Evolutionary conservation across 768 basidiomycete species (phyloP), one percentile per base, ranked within the genome.

Genomic region (Boletus coccyginus): DNA sequence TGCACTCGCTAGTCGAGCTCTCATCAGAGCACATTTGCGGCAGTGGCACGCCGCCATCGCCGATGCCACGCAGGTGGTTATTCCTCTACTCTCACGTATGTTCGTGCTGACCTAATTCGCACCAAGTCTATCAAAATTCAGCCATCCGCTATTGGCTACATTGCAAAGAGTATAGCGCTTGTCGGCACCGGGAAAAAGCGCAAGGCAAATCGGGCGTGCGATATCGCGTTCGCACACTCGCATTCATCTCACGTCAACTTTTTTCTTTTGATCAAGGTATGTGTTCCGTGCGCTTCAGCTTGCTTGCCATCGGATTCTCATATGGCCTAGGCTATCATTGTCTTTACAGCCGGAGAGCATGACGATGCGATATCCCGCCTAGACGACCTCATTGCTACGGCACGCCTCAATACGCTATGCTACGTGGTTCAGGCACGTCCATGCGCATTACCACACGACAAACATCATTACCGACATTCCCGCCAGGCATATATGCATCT

Each of bases 181-280:
- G 39, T 39, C 3, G 39, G 39, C 7, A 39, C 3, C 0, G 17
- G 39, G 3, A 7, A 39, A 39, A 39, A 39, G 39, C 7, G 5
- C 17, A 39, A 39, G 17, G 39, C 39, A 39, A n/a, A 24, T 29
- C 31, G 38, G 2, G 24, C 38, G 2, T 56, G 27, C 29, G 55
- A 56, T 39, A 40, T 46, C 11, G 55, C 50, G 2, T 21, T 51
- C 27, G 32, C 9, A 8, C n/a, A 4, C 3, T 39, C 9, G 8
- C 39, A 39, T 0, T 9, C 17, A 39, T 1, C 8, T 9, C 44
- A 56, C 14, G 45, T 29, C 19, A 41, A 1, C 3, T 19, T 27
- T 9, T 40, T 48, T 21, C 41, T 54, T 17, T 12, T 54, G 9
- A 38, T 41, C 44, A 56, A 56, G 38, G 55, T 42, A 10, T 1